Percentiles rank a stretch among this genome's conserved stretches.
Conservation (phyloP, 352 stramenopile genomes). For the Pythium rhizo-oryzae region DNA sequence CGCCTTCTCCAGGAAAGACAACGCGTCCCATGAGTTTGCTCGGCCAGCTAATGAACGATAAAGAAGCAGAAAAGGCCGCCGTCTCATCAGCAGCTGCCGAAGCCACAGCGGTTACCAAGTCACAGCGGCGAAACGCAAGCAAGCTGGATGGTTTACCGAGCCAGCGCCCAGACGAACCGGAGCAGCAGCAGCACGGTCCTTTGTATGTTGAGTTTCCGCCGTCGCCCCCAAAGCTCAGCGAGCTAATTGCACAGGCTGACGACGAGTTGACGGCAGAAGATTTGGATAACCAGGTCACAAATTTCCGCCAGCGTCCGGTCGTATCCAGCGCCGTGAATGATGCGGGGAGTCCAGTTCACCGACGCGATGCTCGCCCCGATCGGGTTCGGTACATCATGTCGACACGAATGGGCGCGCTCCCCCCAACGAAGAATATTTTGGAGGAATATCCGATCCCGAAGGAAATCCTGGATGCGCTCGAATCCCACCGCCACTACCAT, state of each 20-base stretch:
- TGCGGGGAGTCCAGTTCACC: slow-evolving; percentile 31
- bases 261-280: slow-evolving; percentile 10
- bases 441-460: slow-evolving; percentile 76
- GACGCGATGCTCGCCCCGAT: slow-evolving; percentile 39
- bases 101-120: not conserved
- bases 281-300: slow-evolving; percentile 43
- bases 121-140: not conserved
- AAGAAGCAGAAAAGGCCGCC: slow-evolving; percentile 20
- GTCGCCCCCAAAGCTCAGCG: slow-evolving; percentile 30
- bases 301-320: slow-evolving; percentile 61
- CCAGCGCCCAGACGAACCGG: not conserved
- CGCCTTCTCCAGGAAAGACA: not conserved
- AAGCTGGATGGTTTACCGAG: not conserved
- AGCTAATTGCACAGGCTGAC: slow-evolving; percentile 39
- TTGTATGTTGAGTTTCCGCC: slow-evolving; percentile 29
- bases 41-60: slow-evolving; percentile 30
- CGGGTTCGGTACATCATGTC: slow-evolving; percentile 79
- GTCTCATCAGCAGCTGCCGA: not conserved
- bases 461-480: slow-evolving; percentile 63
- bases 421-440: slow-evolving; percentile 66
- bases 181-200: not conserved
- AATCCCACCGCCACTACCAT: slow-evolving; percentile 65
- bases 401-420: slow-evolving; percentile 48
- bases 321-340: slow-evolving; percentile 41
- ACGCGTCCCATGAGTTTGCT: slow-evolving; percentile 19